A percentile compares a stretch with the other conserved stretches of the same genome.
Conservation (phyloP, 805 yeast species). For the Isabelozyma heimii region DNA sequence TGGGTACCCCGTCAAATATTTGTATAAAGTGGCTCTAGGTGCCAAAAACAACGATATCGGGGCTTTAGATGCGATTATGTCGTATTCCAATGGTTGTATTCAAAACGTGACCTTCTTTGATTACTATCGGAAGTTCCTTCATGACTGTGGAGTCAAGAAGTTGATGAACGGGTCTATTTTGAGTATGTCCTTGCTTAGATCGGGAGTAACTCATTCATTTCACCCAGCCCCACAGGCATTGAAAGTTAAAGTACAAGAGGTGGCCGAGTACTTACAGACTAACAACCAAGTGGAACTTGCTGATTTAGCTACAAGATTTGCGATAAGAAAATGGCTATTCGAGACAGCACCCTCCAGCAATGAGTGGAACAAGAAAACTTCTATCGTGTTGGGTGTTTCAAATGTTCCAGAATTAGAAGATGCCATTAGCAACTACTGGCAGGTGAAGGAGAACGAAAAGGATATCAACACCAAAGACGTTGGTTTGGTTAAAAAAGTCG, state of each 20-base stretch:
- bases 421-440: constrained; percentile 60
- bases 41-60: constrained; percentile 47
- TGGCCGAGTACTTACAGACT: constrained; percentile 36
- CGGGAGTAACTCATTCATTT: constrained; percentile 64
- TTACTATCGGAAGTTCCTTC: constrained; percentile 47
- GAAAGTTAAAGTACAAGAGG: constrained; percentile 47
- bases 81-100: constrained; percentile 78
- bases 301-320: constrained; percentile 75
- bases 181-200: constrained; percentile 80
- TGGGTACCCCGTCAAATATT: constrained; percentile 79
- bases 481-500: constrained; percentile 40
- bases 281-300: constrained; percentile 64
- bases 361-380: constrained; percentile 6
- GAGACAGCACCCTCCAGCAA: constrained; percentile 28
- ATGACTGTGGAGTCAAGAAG: constrained; percentile 52
- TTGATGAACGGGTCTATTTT: constrained; percentile 83
- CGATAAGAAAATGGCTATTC: constrained; percentile 58
- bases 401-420: constrained; percentile 57
- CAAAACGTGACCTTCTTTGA: constrained; percentile 62
- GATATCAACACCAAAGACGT: constrained; percentile 42
- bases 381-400: constrained; percentile 79
- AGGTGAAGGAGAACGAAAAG: constrained; percentile 34
- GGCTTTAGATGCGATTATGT: constrained; percentile 68
- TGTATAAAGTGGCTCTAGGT: constrained; percentile 50
- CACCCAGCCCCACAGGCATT: constrained; percentile 75